Evolutionary conservation across 352 stramenopile species (phyloP).

Genomic region (Phytophthora pseudosyringae): DNA sequence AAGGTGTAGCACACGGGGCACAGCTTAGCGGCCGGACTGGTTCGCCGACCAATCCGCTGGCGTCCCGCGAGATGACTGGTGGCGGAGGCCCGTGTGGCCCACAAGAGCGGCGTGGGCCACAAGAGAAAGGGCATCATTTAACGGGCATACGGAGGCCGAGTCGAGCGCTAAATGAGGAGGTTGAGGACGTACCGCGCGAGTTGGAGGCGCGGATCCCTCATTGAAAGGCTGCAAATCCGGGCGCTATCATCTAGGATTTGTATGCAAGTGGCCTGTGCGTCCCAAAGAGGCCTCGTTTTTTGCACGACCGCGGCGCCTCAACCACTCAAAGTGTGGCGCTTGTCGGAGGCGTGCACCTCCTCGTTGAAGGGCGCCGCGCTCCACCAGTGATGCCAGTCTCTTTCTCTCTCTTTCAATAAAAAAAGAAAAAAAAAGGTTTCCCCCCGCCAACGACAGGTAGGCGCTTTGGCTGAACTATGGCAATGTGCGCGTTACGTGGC

Average conservation of each 20-base stretch:
- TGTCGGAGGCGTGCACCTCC: background rate
- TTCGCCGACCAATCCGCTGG: slow-evolving; percentile 18
- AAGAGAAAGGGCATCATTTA: background rate
- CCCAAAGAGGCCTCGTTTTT: no score
- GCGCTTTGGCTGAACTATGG: background rate
- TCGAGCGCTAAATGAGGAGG: no score
- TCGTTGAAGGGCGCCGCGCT: slow-evolving; percentile 3
- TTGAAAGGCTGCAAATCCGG: no score
- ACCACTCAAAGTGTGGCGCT: no score
- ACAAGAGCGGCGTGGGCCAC: slow-evolving; percentile 6
- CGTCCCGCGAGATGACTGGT: slow-evolving; percentile 30
- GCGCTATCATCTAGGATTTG: no score
- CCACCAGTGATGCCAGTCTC: slow-evolving; percentile 72
- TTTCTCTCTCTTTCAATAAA: slow-evolving; percentile 91
- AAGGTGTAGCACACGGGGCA: background rate
- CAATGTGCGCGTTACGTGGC: background rate
- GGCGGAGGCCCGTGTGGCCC: slow-evolving; percentile 12
- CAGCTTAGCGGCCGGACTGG: background rate
- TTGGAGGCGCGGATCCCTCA: no score
- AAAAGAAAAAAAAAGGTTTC: slow-evolving; percentile 82
- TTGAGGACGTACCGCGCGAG: no score
- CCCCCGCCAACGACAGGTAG: slow-evolving; percentile 56
- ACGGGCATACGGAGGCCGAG: no score
- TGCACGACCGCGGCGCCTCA: no score
- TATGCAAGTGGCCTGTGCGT: no score